These are phyloP conservation scores for Phaseolus lunatus DNA, from an alignment of 306 rosid genomes.

Conservation along the genomic window DNA sequence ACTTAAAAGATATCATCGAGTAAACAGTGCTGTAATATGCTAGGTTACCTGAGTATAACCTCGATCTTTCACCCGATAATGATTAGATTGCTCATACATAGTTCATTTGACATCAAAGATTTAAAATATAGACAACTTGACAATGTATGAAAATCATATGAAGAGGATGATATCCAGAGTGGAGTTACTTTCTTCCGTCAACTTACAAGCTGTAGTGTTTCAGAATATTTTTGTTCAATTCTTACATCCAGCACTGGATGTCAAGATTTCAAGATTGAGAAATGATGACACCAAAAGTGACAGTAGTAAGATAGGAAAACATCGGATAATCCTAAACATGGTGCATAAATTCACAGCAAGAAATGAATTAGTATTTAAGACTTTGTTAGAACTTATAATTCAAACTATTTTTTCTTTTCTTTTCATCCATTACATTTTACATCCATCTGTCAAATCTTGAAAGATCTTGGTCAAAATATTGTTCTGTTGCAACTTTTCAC, in stretches of 20 bases:
- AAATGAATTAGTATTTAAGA: conserved; percentile 26
- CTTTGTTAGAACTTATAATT: conserved; percentile 28
- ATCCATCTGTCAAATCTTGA: conserved; percentile 7
- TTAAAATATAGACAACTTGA: too few species aligned
- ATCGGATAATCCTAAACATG: conserved; percentile 41
- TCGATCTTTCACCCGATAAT: not conserved
- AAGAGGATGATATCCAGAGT: not conserved
- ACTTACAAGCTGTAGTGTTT: too few species aligned
- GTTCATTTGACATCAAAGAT: not conserved
- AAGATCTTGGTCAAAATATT: conserved; percentile 30
- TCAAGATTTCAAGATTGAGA: conserved; percentile 29
- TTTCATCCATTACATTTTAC: conserved; percentile 4
- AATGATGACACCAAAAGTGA: conserved; percentile 27
- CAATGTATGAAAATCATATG: not conserved
- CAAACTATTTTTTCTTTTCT: not conserved
- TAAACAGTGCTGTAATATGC: not conserved
- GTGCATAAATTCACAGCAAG: conserved; percentile 39
- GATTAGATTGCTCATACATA: too few species aligned
- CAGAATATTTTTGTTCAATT: not conserved
- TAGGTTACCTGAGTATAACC: too few species aligned
- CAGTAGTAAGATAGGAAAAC: conserved; percentile 25
- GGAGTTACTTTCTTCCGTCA: too few species aligned
- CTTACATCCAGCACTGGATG: conserved; percentile 42
- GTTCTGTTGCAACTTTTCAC: not conserved
- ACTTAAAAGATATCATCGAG: not conserved